phyloP scores from a whole-genome alignment of 139 green algal species.

The Tetradesmus lagerheimii region DNA sequence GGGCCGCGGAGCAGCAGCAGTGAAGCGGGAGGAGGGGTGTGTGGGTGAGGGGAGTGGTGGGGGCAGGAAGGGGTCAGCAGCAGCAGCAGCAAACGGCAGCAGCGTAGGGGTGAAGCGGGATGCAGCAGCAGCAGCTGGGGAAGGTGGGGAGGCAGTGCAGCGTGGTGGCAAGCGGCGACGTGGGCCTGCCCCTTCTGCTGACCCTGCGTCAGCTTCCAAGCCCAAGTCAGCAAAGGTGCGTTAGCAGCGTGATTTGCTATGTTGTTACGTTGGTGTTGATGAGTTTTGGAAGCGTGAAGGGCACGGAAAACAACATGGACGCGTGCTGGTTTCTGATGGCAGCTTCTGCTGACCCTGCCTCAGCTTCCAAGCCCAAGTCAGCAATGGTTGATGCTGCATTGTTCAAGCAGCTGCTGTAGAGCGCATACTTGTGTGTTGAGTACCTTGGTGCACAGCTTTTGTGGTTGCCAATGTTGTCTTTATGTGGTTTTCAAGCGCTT shows the following conservation, averaged over 20 bases:
- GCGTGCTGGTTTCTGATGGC: too few species aligned
- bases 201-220: slow-evolving; percentile 7
- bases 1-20: neutral
- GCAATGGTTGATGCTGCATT: slow-evolving; percentile 1
- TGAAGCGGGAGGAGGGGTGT: neutral
- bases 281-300: too few species aligned
- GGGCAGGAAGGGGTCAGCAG: neutral
- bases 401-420: neutral
- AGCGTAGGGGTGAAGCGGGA: slow-evolving; percentile 10
- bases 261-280: too few species aligned
- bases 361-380: slow-evolving; percentile 31
- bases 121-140: neutral
- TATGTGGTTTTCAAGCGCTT: too few species aligned
- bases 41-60: neutral
- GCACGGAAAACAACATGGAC: too few species aligned
- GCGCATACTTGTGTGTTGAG: too few species aligned
- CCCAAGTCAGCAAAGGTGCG: slow-evolving; percentile 43
- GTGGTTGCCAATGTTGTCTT: too few species aligned
- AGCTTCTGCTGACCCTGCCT: neutral
- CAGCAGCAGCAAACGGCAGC: slow-evolving; percentile 15
- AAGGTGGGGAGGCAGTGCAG: neutral
- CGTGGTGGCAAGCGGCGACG: slow-evolving; percentile 18
- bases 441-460: too few species aligned
- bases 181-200: neutral
- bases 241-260: neutral